Conservation (phyloP, 345 rosid species). For the Eucalyptus melliodora region DNA sequence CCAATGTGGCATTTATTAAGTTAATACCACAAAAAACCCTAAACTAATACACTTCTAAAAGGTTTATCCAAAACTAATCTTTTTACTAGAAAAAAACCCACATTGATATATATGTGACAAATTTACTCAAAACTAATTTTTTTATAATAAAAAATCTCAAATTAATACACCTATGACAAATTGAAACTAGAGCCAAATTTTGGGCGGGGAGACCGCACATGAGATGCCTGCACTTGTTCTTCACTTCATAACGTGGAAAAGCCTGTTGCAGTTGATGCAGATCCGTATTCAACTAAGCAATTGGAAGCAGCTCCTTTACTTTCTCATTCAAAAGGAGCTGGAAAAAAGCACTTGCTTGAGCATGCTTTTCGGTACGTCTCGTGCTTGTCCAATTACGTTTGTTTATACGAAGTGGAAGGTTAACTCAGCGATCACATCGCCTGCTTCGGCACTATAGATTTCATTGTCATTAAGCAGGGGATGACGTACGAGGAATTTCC, state of each 20-base stretch:
- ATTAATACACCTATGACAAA: background rate
- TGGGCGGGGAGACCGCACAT: background rate
- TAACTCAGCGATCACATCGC: background rate
- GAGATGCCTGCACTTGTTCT: background rate
- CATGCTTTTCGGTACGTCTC: background rate
- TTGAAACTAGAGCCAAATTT: background rate
- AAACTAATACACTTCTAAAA: too few species aligned
- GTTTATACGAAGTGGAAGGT: background rate
- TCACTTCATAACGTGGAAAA: background rate
- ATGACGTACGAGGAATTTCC: background rate
- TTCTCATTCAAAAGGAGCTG: background rate
- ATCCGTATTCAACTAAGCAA: background rate
- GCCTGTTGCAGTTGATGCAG: background rate
- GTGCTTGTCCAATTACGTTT: background rate
- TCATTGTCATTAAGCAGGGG: background rate
- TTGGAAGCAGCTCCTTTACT: background rate
- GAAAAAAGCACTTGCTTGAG: background rate
- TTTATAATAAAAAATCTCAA: too few species aligned
- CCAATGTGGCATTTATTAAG: too few species aligned
- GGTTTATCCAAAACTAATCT: too few species aligned
- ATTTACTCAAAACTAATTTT: too few species aligned
- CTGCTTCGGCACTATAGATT: background rate
- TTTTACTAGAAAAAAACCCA: too few species aligned
- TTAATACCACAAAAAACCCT: too few species aligned
- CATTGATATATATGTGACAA: accelerated